Percentiles rank a stretch among this genome's conserved stretches.
phyloP scores from a whole-genome alignment of 1,284 basidiomycete species.

The Trichosporon ovoides region DNA sequence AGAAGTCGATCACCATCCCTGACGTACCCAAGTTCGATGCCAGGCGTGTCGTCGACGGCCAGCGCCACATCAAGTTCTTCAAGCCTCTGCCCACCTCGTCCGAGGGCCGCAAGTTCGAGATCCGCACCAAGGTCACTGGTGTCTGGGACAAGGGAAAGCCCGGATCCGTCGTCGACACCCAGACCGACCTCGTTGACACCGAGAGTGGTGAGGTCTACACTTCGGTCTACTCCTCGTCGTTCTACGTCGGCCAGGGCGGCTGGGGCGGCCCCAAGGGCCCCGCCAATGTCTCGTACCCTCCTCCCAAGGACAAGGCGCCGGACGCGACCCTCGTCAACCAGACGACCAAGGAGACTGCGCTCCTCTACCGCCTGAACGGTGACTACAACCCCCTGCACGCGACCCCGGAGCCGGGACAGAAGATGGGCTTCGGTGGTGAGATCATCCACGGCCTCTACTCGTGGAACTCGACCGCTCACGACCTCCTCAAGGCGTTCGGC shows the following conservation, averaged over 20 bases:
- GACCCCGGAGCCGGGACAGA: conserved; percentile 16
- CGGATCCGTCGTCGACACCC: conserved; percentile 20
- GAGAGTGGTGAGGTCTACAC: conserved; percentile 15
- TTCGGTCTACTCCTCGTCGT: conserved; percentile 9
- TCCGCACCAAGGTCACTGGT: conserved; percentile 16
- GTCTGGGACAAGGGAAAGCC: conserved; percentile 25
- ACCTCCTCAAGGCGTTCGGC: conserved; percentile 16
- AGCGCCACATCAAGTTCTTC: conserved; percentile 20
- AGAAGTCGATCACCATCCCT: conserved; percentile 14
- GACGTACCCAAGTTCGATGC: conserved; percentile 19
- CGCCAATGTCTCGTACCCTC: conserved; percentile 10
- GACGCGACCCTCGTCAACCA: conserved; percentile 13
- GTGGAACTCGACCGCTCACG: conserved; percentile 23
- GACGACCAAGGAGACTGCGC: conserved; percentile 15
- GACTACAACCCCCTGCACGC: conserved; percentile 25
- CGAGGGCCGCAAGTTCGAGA: conserved; percentile 17
- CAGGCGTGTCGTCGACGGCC: conserved; percentile 19
- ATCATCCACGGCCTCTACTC: conserved; percentile 24
- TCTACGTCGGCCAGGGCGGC: conserved; percentile 22
- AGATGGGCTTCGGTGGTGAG: conserved; percentile 24
- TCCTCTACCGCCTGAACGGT: conserved; percentile 23
- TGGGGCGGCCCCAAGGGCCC: conserved; percentile 23
- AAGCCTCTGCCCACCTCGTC: conserved; percentile 17
- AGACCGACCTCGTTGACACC: conserved; percentile 19
- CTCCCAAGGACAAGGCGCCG: conserved; percentile 11